phyloP scores from a whole-genome alignment of 305 asterid genomes.

The Fraxinus velutina region DNA sequence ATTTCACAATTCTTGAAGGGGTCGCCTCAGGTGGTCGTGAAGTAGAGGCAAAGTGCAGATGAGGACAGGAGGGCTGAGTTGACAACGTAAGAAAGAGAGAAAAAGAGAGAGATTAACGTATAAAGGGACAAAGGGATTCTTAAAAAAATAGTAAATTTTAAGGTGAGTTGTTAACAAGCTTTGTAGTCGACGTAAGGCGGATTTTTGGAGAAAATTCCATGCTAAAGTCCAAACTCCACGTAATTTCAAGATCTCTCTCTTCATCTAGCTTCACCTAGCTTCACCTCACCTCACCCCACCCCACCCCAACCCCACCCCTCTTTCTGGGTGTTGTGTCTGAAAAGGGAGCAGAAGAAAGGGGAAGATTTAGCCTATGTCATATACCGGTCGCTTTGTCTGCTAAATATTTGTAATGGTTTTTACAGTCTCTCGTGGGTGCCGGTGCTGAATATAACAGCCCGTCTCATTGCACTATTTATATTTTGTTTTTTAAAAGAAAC shows the following conservation, averaged over 20 bases:
- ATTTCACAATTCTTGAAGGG: conserved; percentile 7
- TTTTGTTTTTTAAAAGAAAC: neutral
- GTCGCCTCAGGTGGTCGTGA: neutral
- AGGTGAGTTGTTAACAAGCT: neutral
- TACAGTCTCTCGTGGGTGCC: neutral
- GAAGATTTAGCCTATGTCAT: neutral
- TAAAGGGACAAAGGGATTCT: neutral
- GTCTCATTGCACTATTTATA: neutral
- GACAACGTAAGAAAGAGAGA: neutral
- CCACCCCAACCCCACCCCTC: neutral
- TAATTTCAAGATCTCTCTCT: neutral
- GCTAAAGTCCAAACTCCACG: neutral
- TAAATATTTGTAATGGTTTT: neutral
- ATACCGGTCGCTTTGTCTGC: neutral
- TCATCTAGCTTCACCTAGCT: neutral
- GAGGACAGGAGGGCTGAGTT: conserved; percentile 5
- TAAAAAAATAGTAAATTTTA: neutral
- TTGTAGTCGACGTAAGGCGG: neutral
- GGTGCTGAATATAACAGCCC: neutral
- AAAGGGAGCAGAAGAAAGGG: neutral
- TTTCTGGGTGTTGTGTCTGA: neutral
- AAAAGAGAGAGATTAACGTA: neutral
- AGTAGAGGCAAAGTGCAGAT: neutral
- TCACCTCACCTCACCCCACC: neutral
- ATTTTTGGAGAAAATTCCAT: neutral